These are phyloP conservation scores for Penicillium daleae DNA, from an alignment of 495 filamentous ascomycete species.

Conservation along the genomic window DNA sequence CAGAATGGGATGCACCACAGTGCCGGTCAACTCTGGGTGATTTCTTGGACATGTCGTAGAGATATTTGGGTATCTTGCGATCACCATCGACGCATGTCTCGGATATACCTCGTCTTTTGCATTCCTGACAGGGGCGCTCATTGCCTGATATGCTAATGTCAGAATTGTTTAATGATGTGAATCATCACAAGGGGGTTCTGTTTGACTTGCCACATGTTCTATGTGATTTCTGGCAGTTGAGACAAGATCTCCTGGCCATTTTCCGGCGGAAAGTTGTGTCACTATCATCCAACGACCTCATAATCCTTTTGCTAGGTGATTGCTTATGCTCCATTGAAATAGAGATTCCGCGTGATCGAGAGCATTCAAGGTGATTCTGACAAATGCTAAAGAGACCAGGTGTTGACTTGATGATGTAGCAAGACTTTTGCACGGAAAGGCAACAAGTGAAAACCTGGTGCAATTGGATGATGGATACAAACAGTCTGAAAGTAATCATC, in stretches of 20 bases:
- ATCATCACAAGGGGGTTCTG: not conserved
- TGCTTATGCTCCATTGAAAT: no score
- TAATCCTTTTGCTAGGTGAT: no score
- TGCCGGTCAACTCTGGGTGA: not conserved
- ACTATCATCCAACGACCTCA: no score
- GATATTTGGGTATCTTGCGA: constrained; percentile 21
- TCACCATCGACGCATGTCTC: constrained; percentile 16
- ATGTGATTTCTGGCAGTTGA: not conserved
- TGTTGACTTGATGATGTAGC: no score
- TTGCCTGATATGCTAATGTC: constrained; percentile 8
- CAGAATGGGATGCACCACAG: not conserved
- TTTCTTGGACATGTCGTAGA: not conserved
- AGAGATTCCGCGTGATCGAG: no score
- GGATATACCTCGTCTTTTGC: constrained; percentile 10
- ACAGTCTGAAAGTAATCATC: no score
- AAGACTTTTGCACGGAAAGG: no score
- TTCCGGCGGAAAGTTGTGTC: not conserved
- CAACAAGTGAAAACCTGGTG: no score
- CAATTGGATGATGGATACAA: no score
- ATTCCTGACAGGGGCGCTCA: constrained; percentile 18
- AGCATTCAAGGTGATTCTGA: no score
- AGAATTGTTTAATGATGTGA: not conserved
- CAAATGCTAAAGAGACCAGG: no score
- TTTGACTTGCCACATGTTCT: not conserved
- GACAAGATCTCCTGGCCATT: not conserved